Percentiles rank a stretch among this genome's conserved stretches.
Evolutionary conservation across 2,329 filamentous ascomycete species (phyloP).

Genomic region (Ilyonectria mors-panacis): DNA sequence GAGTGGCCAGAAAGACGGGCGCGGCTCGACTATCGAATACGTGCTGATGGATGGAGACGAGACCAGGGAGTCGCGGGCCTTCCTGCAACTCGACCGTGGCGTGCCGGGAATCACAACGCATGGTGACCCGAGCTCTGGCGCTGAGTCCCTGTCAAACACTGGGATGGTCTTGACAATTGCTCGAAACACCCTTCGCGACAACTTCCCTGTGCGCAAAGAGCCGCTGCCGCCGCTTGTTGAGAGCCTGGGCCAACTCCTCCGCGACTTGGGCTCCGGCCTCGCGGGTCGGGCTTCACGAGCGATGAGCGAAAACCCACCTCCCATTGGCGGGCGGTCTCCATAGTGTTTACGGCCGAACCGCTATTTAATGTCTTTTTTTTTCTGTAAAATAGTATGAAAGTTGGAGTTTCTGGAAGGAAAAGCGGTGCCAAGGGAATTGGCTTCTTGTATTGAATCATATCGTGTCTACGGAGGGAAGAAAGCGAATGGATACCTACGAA

Average conservation of each 20-base stretch:
- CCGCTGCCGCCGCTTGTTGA: constrained; percentile 42
- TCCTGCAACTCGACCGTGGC: constrained; percentile 40
- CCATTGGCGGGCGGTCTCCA: background rate
- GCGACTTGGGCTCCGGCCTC: constrained; percentile 31
- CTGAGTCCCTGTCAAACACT: constrained; percentile 39
- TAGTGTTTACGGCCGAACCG: background rate
- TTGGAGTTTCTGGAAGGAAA: constrained; percentile 41
- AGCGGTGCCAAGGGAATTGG: constrained; percentile 9
- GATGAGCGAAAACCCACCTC: constrained; percentile 24
- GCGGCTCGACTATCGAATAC: constrained; percentile 17
- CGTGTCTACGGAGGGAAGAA: constrained; percentile 4
- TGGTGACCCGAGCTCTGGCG: constrained; percentile 27
- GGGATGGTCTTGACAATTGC: constrained; percentile 33
- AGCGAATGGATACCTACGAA: background rate
- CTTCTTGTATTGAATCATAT: constrained; percentile 3
- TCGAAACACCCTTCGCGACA: constrained; percentile 38
- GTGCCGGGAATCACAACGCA: constrained; percentile 33
- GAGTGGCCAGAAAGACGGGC: constrained; percentile 25
- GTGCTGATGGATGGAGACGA: constrained; percentile 40
- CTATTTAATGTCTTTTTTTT: background rate
- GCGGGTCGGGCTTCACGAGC: constrained; percentile 16
- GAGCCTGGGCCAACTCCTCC: constrained; percentile 39
- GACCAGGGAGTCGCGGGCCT: constrained; percentile 31
- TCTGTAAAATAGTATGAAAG: constrained; percentile 27
- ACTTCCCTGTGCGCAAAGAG: constrained; percentile 38